Conservation (phyloP, 306 rosid species). For the Delonix regia region DNA sequence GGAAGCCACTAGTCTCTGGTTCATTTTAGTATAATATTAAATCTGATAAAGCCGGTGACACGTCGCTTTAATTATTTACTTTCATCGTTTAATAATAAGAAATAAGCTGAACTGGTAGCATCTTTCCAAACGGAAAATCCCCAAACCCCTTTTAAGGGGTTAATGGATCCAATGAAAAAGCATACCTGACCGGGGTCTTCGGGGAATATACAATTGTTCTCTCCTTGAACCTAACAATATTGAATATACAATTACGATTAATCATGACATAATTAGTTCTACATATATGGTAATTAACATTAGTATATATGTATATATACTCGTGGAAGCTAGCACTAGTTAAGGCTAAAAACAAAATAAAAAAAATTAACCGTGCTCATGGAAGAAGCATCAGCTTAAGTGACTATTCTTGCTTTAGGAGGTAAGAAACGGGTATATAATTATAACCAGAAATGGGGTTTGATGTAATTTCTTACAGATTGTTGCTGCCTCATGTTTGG, state of each 20-base stretch:
- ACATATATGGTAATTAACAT: slow-evolving; percentile 33
- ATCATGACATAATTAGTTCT: slow-evolving; percentile 52
- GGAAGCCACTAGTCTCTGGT: background rate
- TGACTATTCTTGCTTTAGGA: too few species aligned
- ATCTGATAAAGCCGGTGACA: slow-evolving; percentile 43
- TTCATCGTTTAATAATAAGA: slow-evolving; percentile 31
- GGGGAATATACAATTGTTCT: slow-evolving; percentile 86
- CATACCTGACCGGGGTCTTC: slow-evolving; percentile 98
- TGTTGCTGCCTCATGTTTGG: slow-evolving; percentile 69
- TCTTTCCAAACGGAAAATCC: slow-evolving; percentile 39
- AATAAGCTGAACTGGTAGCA: slow-evolving; percentile 7
- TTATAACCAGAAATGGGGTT: background rate
- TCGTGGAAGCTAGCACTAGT: slow-evolving; percentile 18
- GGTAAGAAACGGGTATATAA: too few species aligned
- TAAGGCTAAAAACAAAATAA: background rate
- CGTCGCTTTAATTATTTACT: slow-evolving; percentile 26
- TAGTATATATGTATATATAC: background rate
- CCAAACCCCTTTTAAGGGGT: slow-evolving; percentile 35
- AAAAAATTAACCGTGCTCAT: slow-evolving; percentile 3
- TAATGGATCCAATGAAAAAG: slow-evolving; percentile 56
- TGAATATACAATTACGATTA: slow-evolving; percentile 37
- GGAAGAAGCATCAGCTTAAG: slow-evolving; percentile 13
- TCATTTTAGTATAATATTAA: slow-evolving; percentile 22
- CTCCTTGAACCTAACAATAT: slow-evolving; percentile 80
- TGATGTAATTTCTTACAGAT: slow-evolving; percentile 60